phyloP scores from a whole-genome alignment of 2,329 filamentous ascomycete species.

The Exophiala mesophila region DNA sequence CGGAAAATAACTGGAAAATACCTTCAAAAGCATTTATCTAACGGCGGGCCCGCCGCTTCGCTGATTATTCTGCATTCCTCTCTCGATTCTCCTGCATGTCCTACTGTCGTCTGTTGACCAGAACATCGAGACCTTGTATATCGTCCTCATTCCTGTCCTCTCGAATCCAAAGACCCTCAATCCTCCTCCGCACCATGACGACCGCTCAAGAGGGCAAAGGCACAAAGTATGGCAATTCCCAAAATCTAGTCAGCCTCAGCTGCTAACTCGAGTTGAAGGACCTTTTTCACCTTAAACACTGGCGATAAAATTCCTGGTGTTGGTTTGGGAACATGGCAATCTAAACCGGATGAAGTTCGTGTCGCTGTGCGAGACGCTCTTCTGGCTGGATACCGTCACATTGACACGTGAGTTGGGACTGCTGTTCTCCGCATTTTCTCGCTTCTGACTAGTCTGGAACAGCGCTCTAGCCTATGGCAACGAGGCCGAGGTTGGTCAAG shows the following conservation, averaged over 20 bases:
- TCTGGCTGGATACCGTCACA: conserved; percentile 65
- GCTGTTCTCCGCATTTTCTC: background rate
- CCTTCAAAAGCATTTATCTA: conserved; percentile 1
- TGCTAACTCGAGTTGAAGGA: conserved; percentile 15
- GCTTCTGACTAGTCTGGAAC: background rate
- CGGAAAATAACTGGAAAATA: conserved; percentile 19
- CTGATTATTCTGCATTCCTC: background rate
- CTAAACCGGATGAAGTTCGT: conserved; percentile 62
- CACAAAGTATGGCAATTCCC: conserved; percentile 19
- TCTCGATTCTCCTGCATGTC: conserved; percentile 14
- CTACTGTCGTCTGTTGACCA: conserved; percentile 5
- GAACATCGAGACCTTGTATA: background rate
- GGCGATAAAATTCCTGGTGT: conserved; percentile 50
- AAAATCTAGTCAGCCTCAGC: background rate
- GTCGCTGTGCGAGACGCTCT: conserved; percentile 67
- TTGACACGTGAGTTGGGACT: conserved; percentile 59
- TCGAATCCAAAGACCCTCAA: too few species aligned
- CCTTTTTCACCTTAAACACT: conserved; percentile 35
- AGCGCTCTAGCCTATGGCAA: conserved; percentile 71
- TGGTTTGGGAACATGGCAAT: conserved; percentile 77
- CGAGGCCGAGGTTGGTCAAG: conserved; percentile 63
- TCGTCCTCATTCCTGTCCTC: too few species aligned
- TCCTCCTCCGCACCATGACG: conserved; percentile 15
- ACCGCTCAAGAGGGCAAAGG: conserved; percentile 21
- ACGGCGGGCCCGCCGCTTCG: background rate